These are phyloP conservation scores for Penicillium antarcticum DNA, from an alignment of 495 filamentous ascomycete genomes.

Conservation along the genomic window DNA sequence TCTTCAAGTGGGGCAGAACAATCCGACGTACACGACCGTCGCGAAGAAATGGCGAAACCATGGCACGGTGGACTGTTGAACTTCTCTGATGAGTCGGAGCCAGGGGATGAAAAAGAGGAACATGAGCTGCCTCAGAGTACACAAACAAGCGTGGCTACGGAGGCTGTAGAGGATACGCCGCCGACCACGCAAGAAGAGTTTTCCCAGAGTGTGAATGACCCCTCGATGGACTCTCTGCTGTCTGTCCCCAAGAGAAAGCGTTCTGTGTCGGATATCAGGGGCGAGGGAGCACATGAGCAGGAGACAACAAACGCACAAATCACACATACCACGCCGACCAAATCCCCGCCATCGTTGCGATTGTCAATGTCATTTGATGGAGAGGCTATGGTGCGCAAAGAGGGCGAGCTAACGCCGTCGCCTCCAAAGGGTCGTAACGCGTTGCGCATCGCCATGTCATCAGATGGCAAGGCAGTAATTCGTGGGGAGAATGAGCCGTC, in stretches of 20 bases:
- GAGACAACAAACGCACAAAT: slow-evolving; percentile 12
- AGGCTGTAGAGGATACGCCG: slow-evolving; percentile 28
- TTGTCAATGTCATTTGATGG: slow-evolving; percentile 78
- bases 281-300: slow-evolving; percentile 8
- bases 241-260: slow-evolving; percentile 37
- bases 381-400: slow-evolving; percentile 72
- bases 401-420: slow-evolving; percentile 63
- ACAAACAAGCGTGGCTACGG: slow-evolving; percentile 39
- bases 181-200: slow-evolving; percentile 21
- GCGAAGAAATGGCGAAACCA: slow-evolving; percentile 17
- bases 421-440: slow-evolving; percentile 56
- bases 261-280: slow-evolving; percentile 30
- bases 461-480: slow-evolving; percentile 50
- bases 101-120: slow-evolving; percentile 25
- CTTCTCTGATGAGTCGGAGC: slow-evolving; percentile 33
- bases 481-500: slow-evolving; percentile 45
- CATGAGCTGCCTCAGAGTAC: slow-evolving; percentile 27
- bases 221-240: slow-evolving; percentile 18
- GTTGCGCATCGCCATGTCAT: slow-evolving; percentile 47
- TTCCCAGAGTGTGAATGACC: slow-evolving; percentile 11
- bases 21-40: slow-evolving; percentile 17
- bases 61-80: slow-evolving; percentile 27
- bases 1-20: slow-evolving; percentile 35
- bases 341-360: slow-evolving; percentile 45
- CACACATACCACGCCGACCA: slow-evolving; percentile 22